Evolutionary conservation across 2,329 filamentous ascomycete genomes (phyloP).

Genomic region (Epichloe brachyelytri): DNA sequence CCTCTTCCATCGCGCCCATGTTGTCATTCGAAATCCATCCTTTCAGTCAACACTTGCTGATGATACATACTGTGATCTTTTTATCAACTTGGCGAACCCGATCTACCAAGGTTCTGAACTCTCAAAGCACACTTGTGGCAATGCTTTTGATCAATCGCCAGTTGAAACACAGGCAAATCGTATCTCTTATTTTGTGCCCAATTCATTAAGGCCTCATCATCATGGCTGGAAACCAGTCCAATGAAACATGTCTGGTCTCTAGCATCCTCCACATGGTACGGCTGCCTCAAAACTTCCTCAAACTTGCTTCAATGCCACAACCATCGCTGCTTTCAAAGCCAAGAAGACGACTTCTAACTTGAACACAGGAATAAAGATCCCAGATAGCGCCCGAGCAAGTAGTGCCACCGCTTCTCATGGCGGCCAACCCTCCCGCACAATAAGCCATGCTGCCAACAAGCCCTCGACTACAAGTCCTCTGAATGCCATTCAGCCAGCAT

Average conservation of each 20-base stretch:
- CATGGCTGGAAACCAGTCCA: not conserved
- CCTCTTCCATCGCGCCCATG: too few relatives aligned
- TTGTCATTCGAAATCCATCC: too few relatives aligned
- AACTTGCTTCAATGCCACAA: not conserved
- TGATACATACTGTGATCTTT: too few relatives aligned
- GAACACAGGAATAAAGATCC: conserved; percentile 16
- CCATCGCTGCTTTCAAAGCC: not conserved
- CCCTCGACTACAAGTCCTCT: conserved; percentile 21
- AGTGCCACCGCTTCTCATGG: not conserved
- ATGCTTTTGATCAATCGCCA: not conserved
- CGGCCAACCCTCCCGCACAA: not conserved
- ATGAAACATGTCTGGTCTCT: not conserved
- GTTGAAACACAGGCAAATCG: not conserved
- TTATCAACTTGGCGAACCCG: not conserved
- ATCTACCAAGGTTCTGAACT: not conserved
- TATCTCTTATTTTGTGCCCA: not conserved
- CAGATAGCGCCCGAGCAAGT: conserved; percentile 7
- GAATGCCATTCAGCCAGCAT: conserved; percentile 20
- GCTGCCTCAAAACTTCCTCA: not conserved
- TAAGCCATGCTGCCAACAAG: conserved; percentile 20
- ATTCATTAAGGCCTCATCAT: not conserved
- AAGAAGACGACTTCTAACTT: not conserved
- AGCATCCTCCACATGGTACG: not conserved
- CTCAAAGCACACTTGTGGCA: not conserved
- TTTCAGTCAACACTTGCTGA: too few relatives aligned